Evolutionary conservation across 2,329 filamentous ascomycete species (phyloP), one percentile per base, ranked within the genome.

Genomic region (Penicillium sp.): DNA sequence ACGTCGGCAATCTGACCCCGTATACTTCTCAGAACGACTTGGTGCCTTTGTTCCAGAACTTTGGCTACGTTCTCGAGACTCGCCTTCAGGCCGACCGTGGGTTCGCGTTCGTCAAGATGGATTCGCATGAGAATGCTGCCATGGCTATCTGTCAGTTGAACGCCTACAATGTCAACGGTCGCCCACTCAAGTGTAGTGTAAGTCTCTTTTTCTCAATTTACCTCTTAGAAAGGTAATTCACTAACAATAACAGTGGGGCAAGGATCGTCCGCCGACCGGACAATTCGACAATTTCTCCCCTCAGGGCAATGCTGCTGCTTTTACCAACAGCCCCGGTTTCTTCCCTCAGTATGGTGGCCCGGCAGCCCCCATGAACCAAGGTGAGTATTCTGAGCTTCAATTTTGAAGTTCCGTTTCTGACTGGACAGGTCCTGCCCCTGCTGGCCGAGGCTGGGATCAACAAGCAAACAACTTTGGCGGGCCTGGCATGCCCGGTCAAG

Each of bases 41-140:
- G 29, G 89, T 99, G n/a, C 94, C 94, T 5, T 81, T 99, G 34
- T 99, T 99, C 81, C 90, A 96, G 74, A 97, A 97, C 79, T 99
- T 97, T 70, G 94, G 94, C 51, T 97, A 90, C 67, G 94, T 99
- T 42, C 89, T 95, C 47, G 94, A 99, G 77, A 96, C 93, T 46
- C 89, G 94, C 54, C 95, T 99, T 82, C 94, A 99, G 76, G 91
- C 94, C 50, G 94, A 99, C 72, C 89, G 94, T 63, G 94, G 94
- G 13, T 99, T 99, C 71, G 91, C 94, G 7, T 99, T 99, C 73
- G 90, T 99, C 74, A 99, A 99, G 81, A 96, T 99, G 92, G 94
- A 99, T 72, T 88, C 86, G 6, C 94, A 99, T 69, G 94, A 99
- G 77, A 96, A 96, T 68, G 94, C 94, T 3, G 92, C 94, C 49